Percentiles rank a stretch among this genome's conserved stretches.
Evolutionary conservation across 2,329 filamentous ascomycete genomes (phyloP).

Genomic region (Setomelanomma holmii): DNA sequence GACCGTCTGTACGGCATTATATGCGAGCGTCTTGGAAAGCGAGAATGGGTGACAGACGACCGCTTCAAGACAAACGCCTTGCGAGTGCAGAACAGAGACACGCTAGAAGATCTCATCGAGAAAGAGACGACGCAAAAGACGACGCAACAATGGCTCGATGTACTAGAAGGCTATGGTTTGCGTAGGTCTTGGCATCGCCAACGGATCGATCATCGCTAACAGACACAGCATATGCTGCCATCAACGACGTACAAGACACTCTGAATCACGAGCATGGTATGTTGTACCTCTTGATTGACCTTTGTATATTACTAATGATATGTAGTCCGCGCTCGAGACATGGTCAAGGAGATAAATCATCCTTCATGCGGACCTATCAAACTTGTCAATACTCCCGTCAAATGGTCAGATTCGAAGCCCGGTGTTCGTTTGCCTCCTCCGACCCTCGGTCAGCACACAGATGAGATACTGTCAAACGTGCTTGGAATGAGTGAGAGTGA

Average conservation of each 20-base stretch:
- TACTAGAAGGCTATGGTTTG: constrained; percentile 90
- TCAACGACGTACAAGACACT: constrained; percentile 89
- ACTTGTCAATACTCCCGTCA: constrained; percentile 92
- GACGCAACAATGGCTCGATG: constrained; percentile 84
- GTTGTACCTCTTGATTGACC: constrained; percentile 18
- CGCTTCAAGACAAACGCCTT: constrained; percentile 66
- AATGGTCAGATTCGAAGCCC: constrained; percentile 84
- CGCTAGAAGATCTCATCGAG: constrained; percentile 82
- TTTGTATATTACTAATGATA: constrained; percentile 5
- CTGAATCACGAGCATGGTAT: constrained; percentile 83
- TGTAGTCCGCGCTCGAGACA: constrained; percentile 73
- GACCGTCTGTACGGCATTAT: constrained; percentile 68
- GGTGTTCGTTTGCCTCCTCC: constrained; percentile 80
- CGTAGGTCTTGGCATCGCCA: constrained; percentile 48
- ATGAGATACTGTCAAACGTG: constrained; percentile 43
- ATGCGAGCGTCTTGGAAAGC: constrained; percentile 63
- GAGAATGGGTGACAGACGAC: constrained; percentile 65
- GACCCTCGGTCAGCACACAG: constrained; percentile 65
- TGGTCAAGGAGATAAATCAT: constrained; percentile 91
- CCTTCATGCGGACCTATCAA: constrained; percentile 82
- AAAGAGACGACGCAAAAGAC: constrained; percentile 75
- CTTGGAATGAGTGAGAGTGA: constrained; percentile 42
- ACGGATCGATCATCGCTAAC: constrained; percentile 8
- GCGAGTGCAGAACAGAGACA: constrained; percentile 72
- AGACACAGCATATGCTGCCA: constrained; percentile 74